Evolutionary conservation across 75 land plant genomes (phyloP).

Genomic region (Pinus tabuliformis): DNA sequence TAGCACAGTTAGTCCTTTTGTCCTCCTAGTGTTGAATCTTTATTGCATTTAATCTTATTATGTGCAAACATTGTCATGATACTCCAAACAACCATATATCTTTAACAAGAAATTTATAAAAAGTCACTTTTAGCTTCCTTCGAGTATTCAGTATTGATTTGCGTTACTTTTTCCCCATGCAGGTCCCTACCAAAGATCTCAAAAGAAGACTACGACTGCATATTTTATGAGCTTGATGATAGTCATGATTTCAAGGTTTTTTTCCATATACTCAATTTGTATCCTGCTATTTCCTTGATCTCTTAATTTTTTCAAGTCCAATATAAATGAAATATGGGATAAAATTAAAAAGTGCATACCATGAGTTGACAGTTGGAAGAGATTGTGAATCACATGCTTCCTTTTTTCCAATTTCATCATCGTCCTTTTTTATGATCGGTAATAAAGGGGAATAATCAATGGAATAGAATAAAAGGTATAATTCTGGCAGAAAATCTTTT

Average conservation of each 20-base stretch:
- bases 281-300: neutral
- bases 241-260: slow-evolving; percentile 85
- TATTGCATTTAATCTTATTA: no score
- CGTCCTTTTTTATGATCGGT: neutral
- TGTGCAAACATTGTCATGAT: no score
- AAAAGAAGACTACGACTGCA: slow-evolving; percentile 71
- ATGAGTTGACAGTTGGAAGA: neutral
- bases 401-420: neutral
- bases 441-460: neutral
- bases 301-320: neutral
- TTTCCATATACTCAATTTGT: no score
- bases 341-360: neutral
- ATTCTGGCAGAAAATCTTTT: neutral
- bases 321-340: neutral
- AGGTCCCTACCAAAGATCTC: slow-evolving; percentile 82
- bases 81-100: neutral
- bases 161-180: neutral
- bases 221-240: slow-evolving; percentile 80
- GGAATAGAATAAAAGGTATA: neutral
- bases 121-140: slow-evolving; percentile 1
- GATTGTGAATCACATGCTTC: neutral
- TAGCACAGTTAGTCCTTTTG: no score
- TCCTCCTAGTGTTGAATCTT: no score
- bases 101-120: neutral
- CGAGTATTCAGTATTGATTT: neutral